Percentiles rank a stretch among this genome's conserved stretches.
Conservation (phyloP, 2,329 filamentous ascomycete genomes). For the Pestalotiopsis sp. region DNA sequence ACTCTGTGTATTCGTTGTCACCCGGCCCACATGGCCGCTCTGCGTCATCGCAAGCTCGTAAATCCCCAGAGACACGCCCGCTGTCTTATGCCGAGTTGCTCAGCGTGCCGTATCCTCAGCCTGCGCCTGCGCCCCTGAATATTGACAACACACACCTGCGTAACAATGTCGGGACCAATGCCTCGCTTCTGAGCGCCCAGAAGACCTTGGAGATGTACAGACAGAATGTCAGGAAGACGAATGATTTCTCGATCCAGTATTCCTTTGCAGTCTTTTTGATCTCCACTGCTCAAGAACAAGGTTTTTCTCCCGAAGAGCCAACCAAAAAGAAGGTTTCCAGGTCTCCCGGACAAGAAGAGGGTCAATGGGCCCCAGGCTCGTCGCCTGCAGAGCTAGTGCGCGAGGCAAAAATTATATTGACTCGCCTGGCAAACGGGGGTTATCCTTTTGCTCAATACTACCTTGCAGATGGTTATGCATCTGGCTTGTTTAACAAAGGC, state of each 20-base stretch:
- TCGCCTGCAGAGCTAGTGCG: conserved; percentile 70
- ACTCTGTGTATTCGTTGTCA: conserved; percentile 72
- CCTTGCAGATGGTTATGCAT: conserved; percentile 90
- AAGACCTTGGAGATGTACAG: conserved; percentile 98
- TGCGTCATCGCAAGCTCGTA: conserved; percentile 53
- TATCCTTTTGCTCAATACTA: conserved; percentile 99
- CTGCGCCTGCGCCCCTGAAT: conserved; percentile 65
- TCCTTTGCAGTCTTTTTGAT: conserved; percentile 96
- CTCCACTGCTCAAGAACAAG: conserved; percentile 81
- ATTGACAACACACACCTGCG: conserved; percentile 84
- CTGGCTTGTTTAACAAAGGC: conserved; percentile 92
- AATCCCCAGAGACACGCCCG: conserved; percentile 57
- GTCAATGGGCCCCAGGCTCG: conserved; percentile 39
- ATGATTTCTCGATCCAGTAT: conserved; percentile 87
- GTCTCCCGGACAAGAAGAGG: conserved; percentile 45
- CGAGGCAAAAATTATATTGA: conserved; percentile 88
- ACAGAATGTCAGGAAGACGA: conserved; percentile 96
- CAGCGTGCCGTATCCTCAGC: conserved; percentile 79
- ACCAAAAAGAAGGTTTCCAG: conserved; percentile 49
- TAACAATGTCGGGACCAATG: conserved; percentile 81
- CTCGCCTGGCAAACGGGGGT: conserved; percentile 81
- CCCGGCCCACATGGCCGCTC: conserved; percentile 57
- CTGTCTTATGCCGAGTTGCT: conserved; percentile 63
- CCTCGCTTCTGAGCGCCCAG: conserved; percentile 85
- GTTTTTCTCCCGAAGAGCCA: conserved; percentile 54